Evolutionary conservation across 345 rosid genomes (phyloP), one percentile per base, ranked within the genome.

Genomic region (Angophora floribunda): DNA sequence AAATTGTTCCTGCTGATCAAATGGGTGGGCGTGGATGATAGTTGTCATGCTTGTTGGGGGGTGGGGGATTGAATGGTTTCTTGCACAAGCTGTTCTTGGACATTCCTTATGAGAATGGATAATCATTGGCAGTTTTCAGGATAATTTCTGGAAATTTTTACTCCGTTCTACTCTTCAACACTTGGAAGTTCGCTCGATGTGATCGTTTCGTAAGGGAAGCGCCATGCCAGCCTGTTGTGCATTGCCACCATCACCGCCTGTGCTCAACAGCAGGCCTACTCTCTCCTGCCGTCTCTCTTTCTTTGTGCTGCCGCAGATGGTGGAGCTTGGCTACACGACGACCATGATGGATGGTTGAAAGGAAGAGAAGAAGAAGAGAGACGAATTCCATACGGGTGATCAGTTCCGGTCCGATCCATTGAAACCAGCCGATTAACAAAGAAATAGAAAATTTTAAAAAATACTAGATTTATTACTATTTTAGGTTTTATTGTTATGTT

Each of bases 1-100:
- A 30, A 65, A 0, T 0, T 0, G 13, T 15, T 14, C 9, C 36
- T 63, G 36, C 2, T 30, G 41, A 65, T 65, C 78, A 30, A n/a
- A 14, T 65, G 78, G 78, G 78, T 30, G 44, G 78, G 78, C 44
- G 9, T 36, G 41, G 41, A 36, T 36, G 41, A 36, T 36, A 36
- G 41, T 36, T 36, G 41, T 36, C 4, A 36, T 36, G 41, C 41
- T 36, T 36, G 41, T 36, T 36, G 41, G 41, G 41, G 41, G 41
- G 41, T 36, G 41, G 41, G 41, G 41, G 41, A 36, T 36, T 36
- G 41, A 36, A 36, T 36, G 41, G 41, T 36, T 36, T 55, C 61
- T 28, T 55, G 61, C 26, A 0, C 4, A 36, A 70, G 13, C 14
- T 70, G 13, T 36, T 36, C 47, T 70, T 9, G 82, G 82, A 36